Evolutionary conservation across 352 stramenopile species (phyloP).

Genomic region (Blastocystis sp.): DNA sequence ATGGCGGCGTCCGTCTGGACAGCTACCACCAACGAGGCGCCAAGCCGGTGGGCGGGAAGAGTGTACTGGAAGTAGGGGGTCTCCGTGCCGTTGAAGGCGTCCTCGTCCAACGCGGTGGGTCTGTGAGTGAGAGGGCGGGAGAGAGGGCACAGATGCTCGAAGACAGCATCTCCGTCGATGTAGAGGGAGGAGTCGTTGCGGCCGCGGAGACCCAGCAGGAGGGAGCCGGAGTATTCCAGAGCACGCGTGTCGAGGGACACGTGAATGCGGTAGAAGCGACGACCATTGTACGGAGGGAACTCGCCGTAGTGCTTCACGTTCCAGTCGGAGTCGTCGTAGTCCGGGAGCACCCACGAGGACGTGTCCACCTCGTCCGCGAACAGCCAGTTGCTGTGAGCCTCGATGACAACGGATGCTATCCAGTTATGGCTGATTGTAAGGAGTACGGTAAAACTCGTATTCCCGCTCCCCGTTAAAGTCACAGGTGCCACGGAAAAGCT

Average conservation of each 20-base stretch:
- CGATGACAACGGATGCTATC: constrained; percentile 14
- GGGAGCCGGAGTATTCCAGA: not conserved
- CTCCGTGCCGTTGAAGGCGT: not conserved
- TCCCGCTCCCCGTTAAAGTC: constrained; percentile 6
- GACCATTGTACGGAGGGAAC: constrained; percentile 27
- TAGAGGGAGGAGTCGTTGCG: constrained; percentile 45
- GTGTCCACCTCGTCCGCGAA: not conserved
- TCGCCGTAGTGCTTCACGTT: not conserved
- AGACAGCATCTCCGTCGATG: not conserved
- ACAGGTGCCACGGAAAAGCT: constrained; percentile 40
- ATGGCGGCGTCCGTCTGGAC: not conserved
- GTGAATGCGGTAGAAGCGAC: constrained; percentile 30
- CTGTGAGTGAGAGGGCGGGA: not conserved
- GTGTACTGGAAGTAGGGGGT: not conserved
- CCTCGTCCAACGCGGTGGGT: not conserved
- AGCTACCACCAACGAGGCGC: not conserved
- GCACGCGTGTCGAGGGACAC: not conserved
- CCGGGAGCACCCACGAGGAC: not conserved
- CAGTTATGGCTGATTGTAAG: not conserved
- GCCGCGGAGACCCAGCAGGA: not conserved
- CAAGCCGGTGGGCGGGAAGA: not conserved
- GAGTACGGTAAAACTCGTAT: constrained; percentile 33
- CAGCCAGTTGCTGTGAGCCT: not conserved
- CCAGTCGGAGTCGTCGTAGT: constrained; percentile 21
- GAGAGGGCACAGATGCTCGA: not conserved